Conservation (phyloP, 78 protist genomes). For the Anaeramoeba flamelloides region DNA sequence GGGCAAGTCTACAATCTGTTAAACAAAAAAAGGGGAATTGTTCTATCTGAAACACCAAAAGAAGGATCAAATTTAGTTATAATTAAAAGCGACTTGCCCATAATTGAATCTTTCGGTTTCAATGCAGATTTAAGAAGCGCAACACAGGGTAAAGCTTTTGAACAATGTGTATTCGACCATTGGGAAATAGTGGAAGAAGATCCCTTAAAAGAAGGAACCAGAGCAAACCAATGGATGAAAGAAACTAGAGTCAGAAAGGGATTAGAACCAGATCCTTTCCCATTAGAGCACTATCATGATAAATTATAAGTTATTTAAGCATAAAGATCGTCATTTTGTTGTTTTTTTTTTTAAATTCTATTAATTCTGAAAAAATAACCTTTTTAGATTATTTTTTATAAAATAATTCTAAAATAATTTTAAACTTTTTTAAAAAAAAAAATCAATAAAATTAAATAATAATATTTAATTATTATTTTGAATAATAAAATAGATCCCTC, state of each 20-base stretch:
- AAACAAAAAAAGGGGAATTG: slow-evolving; percentile 72
- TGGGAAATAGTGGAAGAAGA: slow-evolving; percentile 57
- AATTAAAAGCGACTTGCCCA: slow-evolving; percentile 87
- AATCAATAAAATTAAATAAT: too few species aligned
- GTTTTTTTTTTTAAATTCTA: too few species aligned
- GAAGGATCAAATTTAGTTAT: slow-evolving; percentile 29
- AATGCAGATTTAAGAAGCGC: slow-evolving; percentile 74
- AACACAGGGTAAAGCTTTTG: slow-evolving; percentile 98
- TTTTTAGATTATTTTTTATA: too few species aligned
- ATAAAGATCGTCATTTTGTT: too few species aligned
- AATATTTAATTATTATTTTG: too few species aligned
- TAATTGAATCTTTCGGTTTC: slow-evolving; percentile 95
- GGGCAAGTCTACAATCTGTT: slow-evolving; percentile 83
- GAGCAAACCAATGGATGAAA: slow-evolving; percentile 29
- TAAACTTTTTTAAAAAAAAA: too few species aligned
- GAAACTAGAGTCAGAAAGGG: slow-evolving; percentile 85
- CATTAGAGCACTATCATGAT: too few species aligned
- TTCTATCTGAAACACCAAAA: slow-evolving; percentile 69
- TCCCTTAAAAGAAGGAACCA: slow-evolving; percentile 39
- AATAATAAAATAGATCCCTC: too few species aligned
- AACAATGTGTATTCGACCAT: slow-evolving; percentile 94
- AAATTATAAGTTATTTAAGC: too few species aligned
- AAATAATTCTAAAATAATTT: too few species aligned
- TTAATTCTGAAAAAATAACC: too few species aligned
- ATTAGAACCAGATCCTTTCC: background rate